Percentiles rank a stretch among this genome's conserved stretches.
These are phyloP conservation scores for Cucurbita ficifolia DNA, from an alignment of 306 rosid species.

Conservation along the genomic window DNA sequence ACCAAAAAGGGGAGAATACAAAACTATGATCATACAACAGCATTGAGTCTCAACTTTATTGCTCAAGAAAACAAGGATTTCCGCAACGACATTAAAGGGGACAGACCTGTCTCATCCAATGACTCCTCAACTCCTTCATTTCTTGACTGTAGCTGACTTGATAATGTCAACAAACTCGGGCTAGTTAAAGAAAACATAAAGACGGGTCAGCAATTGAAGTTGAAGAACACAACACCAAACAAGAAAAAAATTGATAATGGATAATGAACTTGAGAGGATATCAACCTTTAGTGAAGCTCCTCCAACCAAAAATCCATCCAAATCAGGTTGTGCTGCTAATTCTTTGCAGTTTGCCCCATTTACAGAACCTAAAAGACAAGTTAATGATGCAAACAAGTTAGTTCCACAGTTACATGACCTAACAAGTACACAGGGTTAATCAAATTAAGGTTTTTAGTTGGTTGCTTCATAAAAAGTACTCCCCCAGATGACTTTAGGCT, in stretches of 20 bases:
- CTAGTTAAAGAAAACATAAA: slow-evolving; percentile 14
- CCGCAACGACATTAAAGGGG: not conserved
- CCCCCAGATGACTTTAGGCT: not conserved
- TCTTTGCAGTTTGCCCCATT: slow-evolving; percentile 81
- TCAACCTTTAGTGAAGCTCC: slow-evolving; percentile 82
- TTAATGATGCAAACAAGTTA: not conserved
- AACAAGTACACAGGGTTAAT: not conserved
- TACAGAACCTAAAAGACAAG: slow-evolving; percentile 53
- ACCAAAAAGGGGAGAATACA: not conserved
- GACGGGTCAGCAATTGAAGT: slow-evolving; percentile 4
- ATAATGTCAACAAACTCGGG: slow-evolving; percentile 79
- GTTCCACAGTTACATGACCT: not conserved
- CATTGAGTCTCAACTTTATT: not conserved
- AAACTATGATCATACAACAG: not conserved
- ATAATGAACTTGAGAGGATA: not conserved
- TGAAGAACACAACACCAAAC: not conserved
- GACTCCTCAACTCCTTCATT: slow-evolving; percentile 14
- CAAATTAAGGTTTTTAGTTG: not conserved
- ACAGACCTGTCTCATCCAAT: not conserved
- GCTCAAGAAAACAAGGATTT: too few species aligned
- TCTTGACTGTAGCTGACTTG: slow-evolving; percentile 63
- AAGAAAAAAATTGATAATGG: not conserved
- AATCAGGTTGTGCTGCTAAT: slow-evolving; percentile 63
- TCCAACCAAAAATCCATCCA: slow-evolving; percentile 93
- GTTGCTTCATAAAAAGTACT: not conserved